phyloP scores from a whole-genome alignment of 2,329 filamentous ascomycete species.

The Cercospora sp. region DNA sequence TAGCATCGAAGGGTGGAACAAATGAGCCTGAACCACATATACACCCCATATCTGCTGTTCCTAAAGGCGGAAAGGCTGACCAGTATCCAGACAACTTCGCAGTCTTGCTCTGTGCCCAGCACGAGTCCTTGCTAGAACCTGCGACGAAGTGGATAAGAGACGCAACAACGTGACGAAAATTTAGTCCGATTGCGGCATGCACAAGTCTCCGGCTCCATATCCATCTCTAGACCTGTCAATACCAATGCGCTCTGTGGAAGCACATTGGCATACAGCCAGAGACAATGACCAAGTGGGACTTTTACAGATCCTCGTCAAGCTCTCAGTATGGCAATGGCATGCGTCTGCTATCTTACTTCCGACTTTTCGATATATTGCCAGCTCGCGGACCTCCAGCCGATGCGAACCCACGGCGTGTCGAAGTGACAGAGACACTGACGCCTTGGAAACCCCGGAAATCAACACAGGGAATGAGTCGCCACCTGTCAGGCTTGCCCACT shows the following conservation, averaged over 20 bases:
- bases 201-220: neutral
- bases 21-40: neutral
- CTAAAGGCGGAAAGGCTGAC: neutral
- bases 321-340: neutral
- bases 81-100: neutral
- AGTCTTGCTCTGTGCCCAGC: neutral
- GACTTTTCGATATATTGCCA: neutral
- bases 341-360: neutral
- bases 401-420: neutral
- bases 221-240: neutral
- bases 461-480: neutral
- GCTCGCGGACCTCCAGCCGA: neutral
- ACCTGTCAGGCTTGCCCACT: neutral
- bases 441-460: neutral
- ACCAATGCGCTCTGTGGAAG: neutral
- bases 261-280: neutral
- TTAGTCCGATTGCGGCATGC: neutral
- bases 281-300: neutral
- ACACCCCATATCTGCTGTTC: neutral
- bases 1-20: neutral
- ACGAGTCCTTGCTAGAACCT: neutral
- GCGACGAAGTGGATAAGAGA: neutral
- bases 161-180: neutral
- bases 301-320: neutral
- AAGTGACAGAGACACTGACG: neutral